phyloP scores from a whole-genome alignment of 1,284 basidiomycete genomes.

The Schizophyllum commune region DNA sequence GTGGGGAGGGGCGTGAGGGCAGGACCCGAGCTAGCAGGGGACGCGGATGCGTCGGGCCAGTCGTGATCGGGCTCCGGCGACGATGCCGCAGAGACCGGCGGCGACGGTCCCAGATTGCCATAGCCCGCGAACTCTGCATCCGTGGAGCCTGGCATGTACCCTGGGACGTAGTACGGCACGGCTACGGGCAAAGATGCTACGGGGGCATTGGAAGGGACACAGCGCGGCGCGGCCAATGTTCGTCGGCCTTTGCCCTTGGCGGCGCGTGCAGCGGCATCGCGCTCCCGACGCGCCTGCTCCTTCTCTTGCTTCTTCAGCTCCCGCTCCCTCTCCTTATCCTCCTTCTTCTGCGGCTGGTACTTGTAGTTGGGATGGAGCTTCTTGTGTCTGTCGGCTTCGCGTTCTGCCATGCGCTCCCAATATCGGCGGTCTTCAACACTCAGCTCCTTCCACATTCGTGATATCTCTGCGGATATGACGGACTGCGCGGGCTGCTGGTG shows the following conservation, averaged over 20 bases:
- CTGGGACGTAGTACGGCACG: not conserved
- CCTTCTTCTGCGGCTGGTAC: slow-evolving; percentile 1
- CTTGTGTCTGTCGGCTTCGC: not conserved
- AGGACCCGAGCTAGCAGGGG: not conserved
- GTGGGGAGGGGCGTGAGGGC: not conserved
- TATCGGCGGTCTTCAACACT: not conserved
- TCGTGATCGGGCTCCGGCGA: not conserved
- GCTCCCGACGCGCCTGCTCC: slow-evolving; percentile 3
- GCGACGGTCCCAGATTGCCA: not conserved
- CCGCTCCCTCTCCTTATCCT: slow-evolving; percentile 5
- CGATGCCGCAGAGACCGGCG: not conserved
- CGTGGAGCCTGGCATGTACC: not conserved
- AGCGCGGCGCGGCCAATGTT: not conserved
- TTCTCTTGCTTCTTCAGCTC: slow-evolving; percentile 6
- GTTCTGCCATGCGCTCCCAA: not conserved
- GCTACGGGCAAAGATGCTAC: not conserved
- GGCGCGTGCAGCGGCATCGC: not conserved
- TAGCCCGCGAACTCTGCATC: not conserved
- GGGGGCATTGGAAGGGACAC: not conserved
- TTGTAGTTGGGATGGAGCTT: not conserved
- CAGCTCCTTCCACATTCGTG: not conserved
- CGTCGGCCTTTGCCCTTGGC: not conserved
- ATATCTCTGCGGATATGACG: not conserved
- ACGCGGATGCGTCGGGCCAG: not conserved
- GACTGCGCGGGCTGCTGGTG: not conserved